Percentiles rank a stretch among this genome's conserved stretches.
Evolutionary conservation across 345 rosid species (phyloP).

Genomic region (Excoecaria agallocha): DNA sequence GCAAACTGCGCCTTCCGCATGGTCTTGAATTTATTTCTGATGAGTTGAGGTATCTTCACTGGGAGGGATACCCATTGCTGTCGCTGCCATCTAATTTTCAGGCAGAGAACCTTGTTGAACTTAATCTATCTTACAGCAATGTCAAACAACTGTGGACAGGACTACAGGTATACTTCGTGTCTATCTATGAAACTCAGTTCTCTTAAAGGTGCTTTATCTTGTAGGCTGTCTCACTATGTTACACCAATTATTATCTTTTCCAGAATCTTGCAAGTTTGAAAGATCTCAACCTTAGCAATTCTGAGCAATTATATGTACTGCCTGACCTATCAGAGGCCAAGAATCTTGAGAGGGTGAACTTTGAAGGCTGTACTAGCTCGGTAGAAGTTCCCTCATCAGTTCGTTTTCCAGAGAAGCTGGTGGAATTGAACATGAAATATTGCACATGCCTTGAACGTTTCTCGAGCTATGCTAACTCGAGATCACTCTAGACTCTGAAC

Average conservation of each 20-base stretch:
- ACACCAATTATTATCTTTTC: neutral
- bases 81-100: neutral
- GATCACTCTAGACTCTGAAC: slow-evolving; percentile 11
- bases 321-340: slow-evolving; percentile 10
- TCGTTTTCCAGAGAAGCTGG: neutral
- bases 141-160: neutral
- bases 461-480: neutral
- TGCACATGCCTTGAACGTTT: neutral
- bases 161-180: neutral
- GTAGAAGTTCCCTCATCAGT: neutral
- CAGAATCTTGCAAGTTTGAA: slow-evolving; percentile 8
- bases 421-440: neutral
- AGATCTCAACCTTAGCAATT: neutral
- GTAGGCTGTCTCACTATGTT: neutral
- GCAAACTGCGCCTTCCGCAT: neutral
- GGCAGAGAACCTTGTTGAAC: neutral
- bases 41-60: neutral
- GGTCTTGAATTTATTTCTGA: neutral
- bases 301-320: neutral
- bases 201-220: neutral
- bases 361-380: slow-evolving; percentile 3
- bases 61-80: neutral
- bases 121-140: neutral
- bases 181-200: neutral
- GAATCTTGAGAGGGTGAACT: slow-evolving; percentile 1